phyloP scores from a whole-genome alignment of 768 basidiomycete genomes.

The Leccinum rimulosum region DNA sequence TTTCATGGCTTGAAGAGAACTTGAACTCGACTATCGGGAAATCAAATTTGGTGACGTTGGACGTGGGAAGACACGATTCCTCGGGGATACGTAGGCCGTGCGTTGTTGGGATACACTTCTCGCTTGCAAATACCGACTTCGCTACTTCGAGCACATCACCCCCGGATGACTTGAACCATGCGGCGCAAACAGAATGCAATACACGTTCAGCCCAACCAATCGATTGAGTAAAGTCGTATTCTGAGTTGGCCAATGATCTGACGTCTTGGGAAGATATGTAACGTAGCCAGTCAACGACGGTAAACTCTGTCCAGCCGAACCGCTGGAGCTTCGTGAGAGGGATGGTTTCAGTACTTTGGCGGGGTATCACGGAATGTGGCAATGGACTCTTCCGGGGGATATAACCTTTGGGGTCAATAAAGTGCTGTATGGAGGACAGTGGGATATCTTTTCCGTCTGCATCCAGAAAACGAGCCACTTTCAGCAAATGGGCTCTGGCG shows the following conservation, averaged over 20 bases:
- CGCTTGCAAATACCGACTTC: no score
- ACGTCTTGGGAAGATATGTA: slow-evolving; percentile 52
- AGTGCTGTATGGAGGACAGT: slow-evolving; percentile 60
- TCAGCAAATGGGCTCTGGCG: background rate
- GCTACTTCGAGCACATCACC: no score
- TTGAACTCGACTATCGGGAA: no score
- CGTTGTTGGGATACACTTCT: no score
- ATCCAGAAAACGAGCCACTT: slow-evolving; percentile 39
- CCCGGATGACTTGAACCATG: no score
- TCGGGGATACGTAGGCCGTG: no score
- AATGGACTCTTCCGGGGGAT: slow-evolving; percentile 43
- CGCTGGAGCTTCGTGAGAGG: slow-evolving; percentile 47
- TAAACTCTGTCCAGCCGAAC: slow-evolving; percentile 77
- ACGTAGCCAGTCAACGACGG: slow-evolving; percentile 66
- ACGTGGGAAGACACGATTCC: no score
- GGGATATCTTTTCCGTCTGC: slow-evolving; percentile 54
- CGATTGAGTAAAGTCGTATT: slow-evolving; percentile 40
- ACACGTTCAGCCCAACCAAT: no score
- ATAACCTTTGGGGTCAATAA: slow-evolving; percentile 48
- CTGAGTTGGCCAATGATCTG: slow-evolving; percentile 34
- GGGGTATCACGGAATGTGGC: slow-evolving; percentile 35
- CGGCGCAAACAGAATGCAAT: no score
- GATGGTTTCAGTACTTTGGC: slow-evolving; percentile 58
- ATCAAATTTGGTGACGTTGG: no score
- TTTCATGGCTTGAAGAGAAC: no score